Percentiles rank a stretch among this genome's conserved stretches.
phyloP scores from a whole-genome alignment of 768 basidiomycete genomes.

The Multifurca ochricompacta region DNA sequence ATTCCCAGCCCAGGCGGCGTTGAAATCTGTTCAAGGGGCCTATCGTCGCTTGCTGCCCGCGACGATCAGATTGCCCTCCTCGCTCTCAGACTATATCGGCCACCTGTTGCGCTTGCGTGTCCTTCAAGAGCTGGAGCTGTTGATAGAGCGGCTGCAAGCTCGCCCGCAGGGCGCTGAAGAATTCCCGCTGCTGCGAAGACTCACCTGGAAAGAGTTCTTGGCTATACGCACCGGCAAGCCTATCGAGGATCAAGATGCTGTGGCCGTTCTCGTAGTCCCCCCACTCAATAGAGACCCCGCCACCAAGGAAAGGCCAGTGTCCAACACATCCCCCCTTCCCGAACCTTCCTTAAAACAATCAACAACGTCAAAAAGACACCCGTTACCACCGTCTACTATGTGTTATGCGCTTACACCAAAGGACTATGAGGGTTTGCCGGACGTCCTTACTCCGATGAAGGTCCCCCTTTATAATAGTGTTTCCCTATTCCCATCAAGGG shows the following conservation, averaged over 20 bases:
- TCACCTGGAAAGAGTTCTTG: slow-evolving; percentile 56
- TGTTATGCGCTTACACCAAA: slow-evolving; percentile 16
- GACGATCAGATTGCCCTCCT: slow-evolving; percentile 32
- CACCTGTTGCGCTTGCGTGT: slow-evolving; percentile 67
- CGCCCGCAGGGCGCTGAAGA: slow-evolving; percentile 23
- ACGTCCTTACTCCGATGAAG: slow-evolving; percentile 27
- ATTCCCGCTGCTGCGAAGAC: slow-evolving; percentile 45
- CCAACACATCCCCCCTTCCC: slow-evolving; percentile 11
- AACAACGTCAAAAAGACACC: slow-evolving; percentile 6
- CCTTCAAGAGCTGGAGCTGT: slow-evolving; percentile 64
- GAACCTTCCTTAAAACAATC: not conserved
- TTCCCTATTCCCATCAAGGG: slow-evolving; percentile 50
- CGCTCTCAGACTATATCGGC: slow-evolving; percentile 46
- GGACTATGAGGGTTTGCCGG: slow-evolving; percentile 19
- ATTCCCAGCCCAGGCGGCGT: not conserved
- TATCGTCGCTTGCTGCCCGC: slow-evolving; percentile 20
- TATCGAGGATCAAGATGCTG: slow-evolving; percentile 44
- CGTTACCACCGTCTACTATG: slow-evolving; percentile 28
- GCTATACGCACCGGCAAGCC: slow-evolving; percentile 37
- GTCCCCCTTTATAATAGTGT: slow-evolving; percentile 67
- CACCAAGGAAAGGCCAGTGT: slow-evolving; percentile 37
- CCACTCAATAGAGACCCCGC: slow-evolving; percentile 49
- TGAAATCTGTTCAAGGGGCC: not conserved
- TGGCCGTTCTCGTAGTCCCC: slow-evolving; percentile 64
- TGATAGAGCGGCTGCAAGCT: slow-evolving; percentile 39